A percentile compares a stretch with the other conserved stretches of the same genome.
phyloP scores from a whole-genome alignment of 257 asterid species.

The Anisodus acutangulus region DNA sequence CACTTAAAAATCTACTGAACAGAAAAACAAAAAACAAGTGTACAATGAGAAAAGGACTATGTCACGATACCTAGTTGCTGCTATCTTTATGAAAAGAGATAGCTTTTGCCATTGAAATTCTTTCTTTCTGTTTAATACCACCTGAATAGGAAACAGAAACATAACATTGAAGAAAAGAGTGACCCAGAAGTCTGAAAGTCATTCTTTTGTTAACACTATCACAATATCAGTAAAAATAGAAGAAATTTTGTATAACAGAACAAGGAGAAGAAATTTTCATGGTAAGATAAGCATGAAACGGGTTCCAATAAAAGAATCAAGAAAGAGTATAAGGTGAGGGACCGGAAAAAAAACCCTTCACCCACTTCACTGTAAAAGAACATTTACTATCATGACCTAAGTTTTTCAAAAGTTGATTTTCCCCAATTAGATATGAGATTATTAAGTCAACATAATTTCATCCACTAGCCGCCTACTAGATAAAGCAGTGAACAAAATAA shows the following conservation, averaged over 20 bases:
- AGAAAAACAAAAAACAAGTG: background rate
- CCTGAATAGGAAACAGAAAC: conserved; percentile 52
- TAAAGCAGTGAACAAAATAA: background rate
- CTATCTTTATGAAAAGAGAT: conserved; percentile 71
- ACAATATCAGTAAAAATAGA: conserved; percentile 8
- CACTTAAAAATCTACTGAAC: conserved; percentile 17
- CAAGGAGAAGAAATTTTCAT: background rate
- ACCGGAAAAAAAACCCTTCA: background rate
- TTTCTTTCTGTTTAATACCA: conserved; percentile 75
- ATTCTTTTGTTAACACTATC: background rate
- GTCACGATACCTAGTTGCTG: conserved; percentile 66
- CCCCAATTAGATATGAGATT: background rate
- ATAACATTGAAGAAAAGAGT: conserved; percentile 12
- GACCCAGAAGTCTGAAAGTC: conserved; percentile 20
- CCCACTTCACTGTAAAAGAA: too few relatives aligned
- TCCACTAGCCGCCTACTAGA: background rate
- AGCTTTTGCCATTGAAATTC: conserved; percentile 91
- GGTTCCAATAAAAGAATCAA: conserved; percentile 11
- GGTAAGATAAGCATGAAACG: background rate
- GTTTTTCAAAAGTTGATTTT: background rate
- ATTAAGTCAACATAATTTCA: background rate
- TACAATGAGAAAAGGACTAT: background rate
- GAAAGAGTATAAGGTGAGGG: background rate
- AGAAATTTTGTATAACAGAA: conserved; percentile 13
- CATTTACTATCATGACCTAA: conserved; percentile 5